These are phyloP conservation scores for Antrodiella citrinella DNA, from an alignment of 768 basidiomycete species.

Conservation along the genomic window DNA sequence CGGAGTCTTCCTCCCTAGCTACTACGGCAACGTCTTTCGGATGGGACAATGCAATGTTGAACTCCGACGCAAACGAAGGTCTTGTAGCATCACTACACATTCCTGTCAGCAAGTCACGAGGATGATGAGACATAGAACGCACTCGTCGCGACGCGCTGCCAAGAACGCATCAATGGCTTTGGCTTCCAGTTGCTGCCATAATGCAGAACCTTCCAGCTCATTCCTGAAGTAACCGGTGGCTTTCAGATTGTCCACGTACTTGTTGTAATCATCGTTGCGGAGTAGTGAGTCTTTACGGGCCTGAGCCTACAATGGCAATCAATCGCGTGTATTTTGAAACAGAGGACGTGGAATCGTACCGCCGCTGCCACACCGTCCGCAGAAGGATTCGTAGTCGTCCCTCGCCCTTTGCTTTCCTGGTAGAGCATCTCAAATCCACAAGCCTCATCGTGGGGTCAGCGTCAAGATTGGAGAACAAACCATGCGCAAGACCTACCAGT, in stretches of 20 bases:
- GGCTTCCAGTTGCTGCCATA: slow-evolving; percentile 67
- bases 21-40: slow-evolving; percentile 23
- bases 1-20: slow-evolving; percentile 54
- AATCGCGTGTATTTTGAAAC: too few relatives aligned
- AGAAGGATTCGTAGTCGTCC: slow-evolving; percentile 28
- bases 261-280: slow-evolving; percentile 56
- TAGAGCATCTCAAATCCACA: slow-evolving; percentile 98
- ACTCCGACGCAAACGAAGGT: slow-evolving; percentile 67
- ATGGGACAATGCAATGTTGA: slow-evolving; percentile 53
- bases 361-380: slow-evolving; percentile 34
- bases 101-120: slow-evolving; percentile 1
- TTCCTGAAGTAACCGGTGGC: slow-evolving; percentile 69
- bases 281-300: slow-evolving; percentile 62
- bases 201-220: slow-evolving; percentile 67
- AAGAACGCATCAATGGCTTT: slow-evolving; percentile 65
- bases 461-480: background rate
- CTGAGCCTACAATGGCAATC: slow-evolving; percentile 35
- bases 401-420: slow-evolving; percentile 67
- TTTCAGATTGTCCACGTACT: slow-evolving; percentile 61
- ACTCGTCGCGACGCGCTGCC: slow-evolving; percentile 59
- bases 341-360: slow-evolving; percentile 35
- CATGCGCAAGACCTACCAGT: slow-evolving; percentile 72
- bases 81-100: slow-evolving; percentile 45
- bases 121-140: slow-evolving; percentile 25
- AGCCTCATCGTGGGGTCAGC: too few relatives aligned